phyloP scores from a whole-genome alignment of 2,329 filamentous ascomycete species.

The Albifimbria verrucaria region DNA sequence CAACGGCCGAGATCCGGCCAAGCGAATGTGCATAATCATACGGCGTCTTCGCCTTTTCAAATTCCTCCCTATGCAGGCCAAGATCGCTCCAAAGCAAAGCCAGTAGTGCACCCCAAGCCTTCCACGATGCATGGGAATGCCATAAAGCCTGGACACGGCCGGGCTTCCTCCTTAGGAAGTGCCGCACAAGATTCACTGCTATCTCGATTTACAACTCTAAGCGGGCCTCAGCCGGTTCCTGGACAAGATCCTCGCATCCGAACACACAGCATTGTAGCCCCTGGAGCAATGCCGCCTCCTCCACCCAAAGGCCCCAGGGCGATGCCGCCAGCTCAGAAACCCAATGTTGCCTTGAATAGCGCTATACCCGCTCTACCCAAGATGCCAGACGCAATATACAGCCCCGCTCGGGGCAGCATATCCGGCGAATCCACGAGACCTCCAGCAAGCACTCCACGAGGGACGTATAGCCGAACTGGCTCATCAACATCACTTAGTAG shows the following conservation, averaged over 20 bases:
- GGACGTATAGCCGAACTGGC: conserved; percentile 58
- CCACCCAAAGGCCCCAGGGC: conserved; percentile 44
- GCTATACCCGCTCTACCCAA: conserved; percentile 61
- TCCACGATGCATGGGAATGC: conserved; percentile 61
- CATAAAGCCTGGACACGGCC: conserved; percentile 28
- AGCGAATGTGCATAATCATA: conserved; percentile 7
- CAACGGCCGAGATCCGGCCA: conserved; percentile 13
- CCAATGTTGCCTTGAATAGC: conserved; percentile 46
- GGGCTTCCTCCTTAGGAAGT: conserved; percentile 22
- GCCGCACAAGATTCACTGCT: conserved; percentile 44
- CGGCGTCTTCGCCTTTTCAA: conserved; percentile 11
- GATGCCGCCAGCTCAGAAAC: conserved; percentile 44
- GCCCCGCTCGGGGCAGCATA: conserved; percentile 69
- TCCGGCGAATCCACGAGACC: conserved; percentile 62
- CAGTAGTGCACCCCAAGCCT: conserved; percentile 63
- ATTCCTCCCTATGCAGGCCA: neutral
- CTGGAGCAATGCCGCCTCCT: conserved; percentile 10
- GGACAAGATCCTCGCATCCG: conserved; percentile 52
- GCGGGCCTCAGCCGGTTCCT: conserved; percentile 37
- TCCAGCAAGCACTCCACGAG: conserved; percentile 62
- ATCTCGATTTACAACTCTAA: conserved; percentile 55
- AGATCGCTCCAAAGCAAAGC: conserved; percentile 34
- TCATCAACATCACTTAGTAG: conserved; percentile 41
- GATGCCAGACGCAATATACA: conserved; percentile 72
- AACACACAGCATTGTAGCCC: conserved; percentile 42